Evolutionary conservation across 2,329 filamentous ascomycete species (phyloP), one percentile per base, ranked within the genome.

Genomic region (Ascochyta clinopodiicola): DNA sequence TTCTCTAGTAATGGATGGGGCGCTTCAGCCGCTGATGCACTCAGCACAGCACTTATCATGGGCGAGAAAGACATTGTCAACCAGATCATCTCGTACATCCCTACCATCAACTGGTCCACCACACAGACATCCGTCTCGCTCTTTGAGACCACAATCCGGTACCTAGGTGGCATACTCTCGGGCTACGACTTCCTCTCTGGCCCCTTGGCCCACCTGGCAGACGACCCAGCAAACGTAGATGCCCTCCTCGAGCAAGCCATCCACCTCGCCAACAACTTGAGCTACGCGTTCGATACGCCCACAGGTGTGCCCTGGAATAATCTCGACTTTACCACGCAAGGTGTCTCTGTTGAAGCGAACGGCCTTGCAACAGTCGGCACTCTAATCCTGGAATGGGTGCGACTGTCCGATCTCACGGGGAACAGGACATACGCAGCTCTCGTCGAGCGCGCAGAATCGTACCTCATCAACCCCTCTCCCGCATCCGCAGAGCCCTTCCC

Each of bases 101-200:
- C 86, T 0, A 84, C 77, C 0, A 88, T 96, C 67, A 80, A 96
- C 74, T 96, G 91, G 69, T 82, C 82, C 37, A 78, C 80, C 10
- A 90, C 88, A 2, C 10, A 56, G 0, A 60, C 59, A 1, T 75
- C 80, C 9, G 86, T 96, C 44, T 94, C 89, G 34, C 76, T 96
- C 7, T 96, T 96, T 67, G 92, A 96, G 76, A 96, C 91, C 0
- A 96, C 91, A 0, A 96, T 96, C 68, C 87, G 92, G 25, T 96
- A 96, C 67, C 78, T 96, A 1, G 92, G 86, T 9, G 92, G 92
- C 15, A 81, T 96, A 66, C 71, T 96, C 8, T 90, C 92, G 2
- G 90, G 81, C 4, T 88, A 90, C 64, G 89, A 91, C 70, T 81
- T 96, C 44, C 78, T 96, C 42, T 87, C 79, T 1, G 90, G 89